These are phyloP conservation scores for Dichotomocladium elegans DNA, from an alignment of 371 early-diverging fungal species.

Conservation along the genomic window DNA sequence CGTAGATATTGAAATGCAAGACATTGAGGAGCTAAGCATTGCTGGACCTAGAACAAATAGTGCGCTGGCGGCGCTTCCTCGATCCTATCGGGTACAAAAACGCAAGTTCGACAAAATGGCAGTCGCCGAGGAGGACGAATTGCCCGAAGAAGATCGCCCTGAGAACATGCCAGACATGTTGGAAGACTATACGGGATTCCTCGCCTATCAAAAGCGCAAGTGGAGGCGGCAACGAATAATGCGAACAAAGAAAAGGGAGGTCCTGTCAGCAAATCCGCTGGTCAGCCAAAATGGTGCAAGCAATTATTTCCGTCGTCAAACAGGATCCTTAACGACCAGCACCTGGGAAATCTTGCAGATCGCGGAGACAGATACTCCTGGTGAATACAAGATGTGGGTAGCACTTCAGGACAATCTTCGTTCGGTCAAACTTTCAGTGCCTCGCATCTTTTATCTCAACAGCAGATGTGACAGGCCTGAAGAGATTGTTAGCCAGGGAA, in stretches of 20 bases:
- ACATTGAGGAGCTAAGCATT: slow-evolving; percentile 61
- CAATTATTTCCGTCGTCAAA: slow-evolving; percentile 53
- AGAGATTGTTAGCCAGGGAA: slow-evolving; percentile 17
- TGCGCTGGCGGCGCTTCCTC: slow-evolving; percentile 11
- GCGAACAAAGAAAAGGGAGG: slow-evolving; percentile 42
- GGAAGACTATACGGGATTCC: slow-evolving; percentile 59
- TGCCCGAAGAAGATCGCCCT: slow-evolving; percentile 36
- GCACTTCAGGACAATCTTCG: slow-evolving; percentile 68
- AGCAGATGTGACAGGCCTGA: slow-evolving; percentile 56
- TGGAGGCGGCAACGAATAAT: slow-evolving; percentile 63
- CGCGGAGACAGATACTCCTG: slow-evolving; percentile 76
- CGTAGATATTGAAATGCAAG: slow-evolving; percentile 39
- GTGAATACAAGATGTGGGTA: slow-evolving; percentile 85
- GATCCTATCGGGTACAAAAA: slow-evolving; percentile 28
- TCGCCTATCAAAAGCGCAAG: slow-evolving; percentile 65
- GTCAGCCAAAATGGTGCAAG: slow-evolving; percentile 13
- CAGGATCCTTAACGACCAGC: slow-evolving; percentile 49
- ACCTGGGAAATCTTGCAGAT: slow-evolving; percentile 88
- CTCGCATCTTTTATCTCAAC: slow-evolving; percentile 85
- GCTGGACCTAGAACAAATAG: slow-evolving; percentile 15
- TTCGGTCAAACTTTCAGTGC: slow-evolving; percentile 69
- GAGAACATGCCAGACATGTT: slow-evolving; percentile 53
- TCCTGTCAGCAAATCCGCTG: slow-evolving; percentile 9
- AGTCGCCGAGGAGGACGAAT: slow-evolving; percentile 11
- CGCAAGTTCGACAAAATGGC: slow-evolving; percentile 16